Evolutionary conservation across 176 grass and related monocot genomes (phyloP), one percentile per base, ranked within the genome.

Genomic region (Chloris gayana): DNA sequence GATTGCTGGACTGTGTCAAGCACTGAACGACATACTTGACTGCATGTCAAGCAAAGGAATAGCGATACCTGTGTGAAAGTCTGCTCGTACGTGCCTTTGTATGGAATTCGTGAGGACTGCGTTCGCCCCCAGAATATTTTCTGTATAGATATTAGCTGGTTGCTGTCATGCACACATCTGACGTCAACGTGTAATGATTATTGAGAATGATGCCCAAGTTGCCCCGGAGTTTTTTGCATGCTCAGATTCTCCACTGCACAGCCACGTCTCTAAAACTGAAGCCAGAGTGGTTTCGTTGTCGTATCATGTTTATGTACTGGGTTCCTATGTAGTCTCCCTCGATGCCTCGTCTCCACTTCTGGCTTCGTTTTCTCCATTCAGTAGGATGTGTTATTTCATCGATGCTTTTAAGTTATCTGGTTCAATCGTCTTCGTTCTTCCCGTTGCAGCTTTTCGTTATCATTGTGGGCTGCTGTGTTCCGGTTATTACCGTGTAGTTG

Each of bases 1-100:
- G 97, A 99, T 99, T 91, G 88, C 87, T 38, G 93, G 90, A 53
- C 69, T 93, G 70, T 99, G 97, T 38, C 97, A 99, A 91, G 92
- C 91, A 14, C 50, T 99, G 70, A 99, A 99, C 66, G 97, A 99
- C 80, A 96, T 99, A 56, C 90, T 99, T 46, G 97, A 99, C 77
- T 78, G 84, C 87, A 90, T 99, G 90, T 88, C 88, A 56, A 93
- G 82, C 82, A 99, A 99, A 80, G 97, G 97, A 25, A 75, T 95
- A 32, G n/a, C 84, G 21, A 77, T 91, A 74, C 90, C 93, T 29
- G 88, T 93, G 27, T 99, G 85, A 96, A 15, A 85, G 13, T 51
- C 32, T 34, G 8, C 46, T 46, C 42, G 6, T 51, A 22, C 9
- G 3, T 70, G 19, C 35, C 34, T 59, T 18, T n/a, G 11, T 24